Evolutionary conservation across 805 yeast species (phyloP).

Genomic region (Candida nemodendra): DNA sequence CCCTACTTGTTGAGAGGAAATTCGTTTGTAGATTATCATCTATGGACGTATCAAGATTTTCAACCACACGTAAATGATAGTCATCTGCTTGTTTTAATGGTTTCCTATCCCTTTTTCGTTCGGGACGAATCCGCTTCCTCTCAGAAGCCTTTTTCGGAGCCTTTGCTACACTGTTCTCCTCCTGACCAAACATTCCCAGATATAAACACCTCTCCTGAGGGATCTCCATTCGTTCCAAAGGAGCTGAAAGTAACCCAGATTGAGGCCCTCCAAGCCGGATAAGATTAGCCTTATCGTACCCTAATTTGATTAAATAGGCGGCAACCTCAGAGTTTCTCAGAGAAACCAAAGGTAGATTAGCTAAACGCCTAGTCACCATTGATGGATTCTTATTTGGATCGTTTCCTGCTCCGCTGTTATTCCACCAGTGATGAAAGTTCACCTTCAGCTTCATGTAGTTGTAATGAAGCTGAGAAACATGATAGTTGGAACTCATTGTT

Average conservation of each 20-base stretch:
- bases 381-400: conserved; percentile 22
- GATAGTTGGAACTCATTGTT: conserved; percentile 27
- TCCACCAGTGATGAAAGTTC: conserved; percentile 30
- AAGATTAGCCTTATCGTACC: conserved; percentile 8
- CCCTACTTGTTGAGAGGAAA: conserved; percentile 20
- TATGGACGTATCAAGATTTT: conserved; percentile 8
- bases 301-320: conserved; percentile 13
- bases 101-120: background rate
- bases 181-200: conserved; percentile 1
- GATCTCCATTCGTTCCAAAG: too few species aligned
- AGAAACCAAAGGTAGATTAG: conserved; percentile 27
- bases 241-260: too few species aligned
- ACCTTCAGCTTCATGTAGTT: conserved; percentile 20
- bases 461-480: conserved; percentile 19
- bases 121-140: background rate
- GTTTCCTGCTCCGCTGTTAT: conserved; percentile 17
- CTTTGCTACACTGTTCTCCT: background rate
- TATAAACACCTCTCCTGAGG: conserved; percentile 2
- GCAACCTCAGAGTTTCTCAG: conserved; percentile 25
- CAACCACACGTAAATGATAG: conserved; percentile 13
- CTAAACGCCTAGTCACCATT: conserved; percentile 27
- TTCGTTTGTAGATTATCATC: conserved; percentile 8
- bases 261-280: conserved; percentile 10
- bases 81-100: conserved; percentile 1
- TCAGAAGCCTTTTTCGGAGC: background rate